Evolutionary conservation across 257 asterid genomes (phyloP).

Genomic region (Solanum virginianum): DNA sequence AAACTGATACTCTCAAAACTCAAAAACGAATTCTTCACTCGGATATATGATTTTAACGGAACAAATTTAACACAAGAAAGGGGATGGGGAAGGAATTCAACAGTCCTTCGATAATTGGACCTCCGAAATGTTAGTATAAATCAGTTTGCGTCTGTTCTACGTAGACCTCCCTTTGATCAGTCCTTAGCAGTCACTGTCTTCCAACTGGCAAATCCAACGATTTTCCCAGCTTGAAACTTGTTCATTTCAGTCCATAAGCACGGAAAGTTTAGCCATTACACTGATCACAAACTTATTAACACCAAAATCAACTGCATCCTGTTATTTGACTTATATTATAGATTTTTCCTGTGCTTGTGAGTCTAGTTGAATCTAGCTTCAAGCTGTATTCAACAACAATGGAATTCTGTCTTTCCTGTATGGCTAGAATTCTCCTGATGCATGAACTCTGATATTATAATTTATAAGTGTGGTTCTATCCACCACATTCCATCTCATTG

Average conservation of each 20-base stretch:
- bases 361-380: background rate
- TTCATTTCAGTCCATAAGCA: background rate
- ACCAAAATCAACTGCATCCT: background rate
- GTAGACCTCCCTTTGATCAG: background rate
- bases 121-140: background rate
- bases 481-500: background rate
- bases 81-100: background rate
- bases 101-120: background rate
- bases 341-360: background rate
- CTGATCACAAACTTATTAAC: background rate
- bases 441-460: background rate
- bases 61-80: background rate
- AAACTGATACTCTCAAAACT: background rate
- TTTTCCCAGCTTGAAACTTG: background rate
- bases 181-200: background rate
- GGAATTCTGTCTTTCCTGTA: background rate
- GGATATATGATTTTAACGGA: background rate
- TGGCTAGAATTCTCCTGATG: background rate
- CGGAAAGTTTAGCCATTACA: background rate
- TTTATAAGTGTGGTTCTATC: background rate
- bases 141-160: background rate
- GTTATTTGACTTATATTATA: background rate
- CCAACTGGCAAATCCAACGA: background rate
- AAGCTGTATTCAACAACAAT: background rate
- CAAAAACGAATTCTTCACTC: background rate